These are phyloP conservation scores for Alternaria arborescens DNA, from an alignment of 2,329 filamentous ascomycete genomes.

Conservation along the genomic window DNA sequence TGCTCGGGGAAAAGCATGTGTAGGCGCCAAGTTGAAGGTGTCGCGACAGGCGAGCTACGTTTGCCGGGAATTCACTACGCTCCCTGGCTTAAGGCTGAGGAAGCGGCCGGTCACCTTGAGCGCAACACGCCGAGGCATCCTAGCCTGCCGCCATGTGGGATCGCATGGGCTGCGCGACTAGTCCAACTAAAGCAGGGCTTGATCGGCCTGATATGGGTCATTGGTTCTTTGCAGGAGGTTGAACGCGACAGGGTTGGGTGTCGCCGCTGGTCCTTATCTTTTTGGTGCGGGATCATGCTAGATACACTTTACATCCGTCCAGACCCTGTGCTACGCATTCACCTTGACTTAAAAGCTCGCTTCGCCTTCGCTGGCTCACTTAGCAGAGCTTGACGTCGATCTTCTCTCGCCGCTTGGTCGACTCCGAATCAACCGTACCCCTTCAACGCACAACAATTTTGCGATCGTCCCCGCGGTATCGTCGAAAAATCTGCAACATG, in stretches of 20 bases:
- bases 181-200: slow-evolving; percentile 12
- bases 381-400: slow-evolving; percentile 17
- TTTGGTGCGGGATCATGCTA: slow-evolving; percentile 40
- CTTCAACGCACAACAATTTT: slow-evolving; percentile 9
- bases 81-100: slow-evolving; percentile 12
- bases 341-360: slow-evolving; percentile 21
- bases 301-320: slow-evolving; percentile 23
- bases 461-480: slow-evolving; percentile 6
- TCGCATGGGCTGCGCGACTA: slow-evolving; percentile 15
- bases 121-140: slow-evolving; percentile 14
- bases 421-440: slow-evolving; percentile 9
- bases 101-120: slow-evolving; percentile 9
- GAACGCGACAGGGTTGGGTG: slow-evolving; percentile 12
- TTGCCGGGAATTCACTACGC: slow-evolving; percentile 2
- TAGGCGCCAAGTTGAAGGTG: not conserved
- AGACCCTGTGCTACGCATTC: slow-evolving; percentile 20
- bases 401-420: slow-evolving; percentile 11
- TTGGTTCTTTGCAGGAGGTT: slow-evolving; percentile 14
- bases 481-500: slow-evolving; percentile 35
- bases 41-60: slow-evolving; percentile 13
- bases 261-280: slow-evolving; percentile 45
- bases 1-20: slow-evolving; percentile 12
- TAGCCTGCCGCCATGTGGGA: slow-evolving; percentile 16
- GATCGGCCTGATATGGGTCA: slow-evolving; percentile 17
- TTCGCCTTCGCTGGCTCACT: slow-evolving; percentile 13